Base-by-base conservation (phyloP, 345 rosid genomes). In the Hibiscus mutabilis region DNA sequence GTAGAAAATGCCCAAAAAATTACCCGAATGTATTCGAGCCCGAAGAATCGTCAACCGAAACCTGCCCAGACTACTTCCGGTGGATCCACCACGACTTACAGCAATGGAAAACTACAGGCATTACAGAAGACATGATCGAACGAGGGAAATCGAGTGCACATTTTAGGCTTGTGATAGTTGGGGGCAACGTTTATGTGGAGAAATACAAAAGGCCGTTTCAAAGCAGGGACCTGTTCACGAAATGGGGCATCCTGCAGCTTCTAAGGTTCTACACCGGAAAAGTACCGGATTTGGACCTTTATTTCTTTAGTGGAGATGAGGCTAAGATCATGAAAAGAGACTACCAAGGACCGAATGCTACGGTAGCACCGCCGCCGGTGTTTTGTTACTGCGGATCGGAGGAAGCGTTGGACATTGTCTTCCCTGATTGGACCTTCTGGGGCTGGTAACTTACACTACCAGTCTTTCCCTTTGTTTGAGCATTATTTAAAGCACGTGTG, bases 371-470 rank as follows among this genome's bases (percentile, higher is more conserved):
- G 6, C 89, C 91, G 1, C 86, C 93, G 1, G 55, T 90, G 73
- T 90, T 90, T 79, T 89, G 84, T 29, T 90, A 90, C 63, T 84
- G 92, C 59, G 82, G 85, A n/a, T 71, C 83, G 22, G 73, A 76
- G 18, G 72, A 82, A n/a, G 62, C 85, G 0, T 70, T 83, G 47
- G 89, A 82, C 73, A 84, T 86, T 27, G 85, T 86, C 5, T 88
- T 88, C 51, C 91, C 92, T 55, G 92, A 70, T 29, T 88, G 93
- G 97, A 83, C 90, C 76, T 91, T 88, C 73, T 91, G 93, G 97
- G 91, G 91, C 18, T 88, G 93, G 97, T 90, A 83, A 71, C 49
- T 56, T 46, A 8, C 3, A 10, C 44, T 40, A 40, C 44, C 3
- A 40, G 12, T 40, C 12, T 40, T 40, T 40, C 44, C 44, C 8